Base-by-base conservation (phyloP, 306 rosid genomes). In the Neltuma alba region DNA sequence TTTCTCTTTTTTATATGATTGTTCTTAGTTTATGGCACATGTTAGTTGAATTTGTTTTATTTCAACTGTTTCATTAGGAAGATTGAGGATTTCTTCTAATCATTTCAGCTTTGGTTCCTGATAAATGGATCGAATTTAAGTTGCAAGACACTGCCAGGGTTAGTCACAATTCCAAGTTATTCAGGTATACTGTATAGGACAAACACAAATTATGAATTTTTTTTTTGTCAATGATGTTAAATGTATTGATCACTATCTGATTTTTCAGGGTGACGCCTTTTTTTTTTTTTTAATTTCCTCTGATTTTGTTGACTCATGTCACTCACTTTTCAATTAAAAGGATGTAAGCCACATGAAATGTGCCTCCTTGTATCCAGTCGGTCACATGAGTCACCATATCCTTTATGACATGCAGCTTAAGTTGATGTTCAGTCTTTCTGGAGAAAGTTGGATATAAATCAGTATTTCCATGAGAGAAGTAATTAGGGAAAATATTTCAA, bases 141-240 rank as follows among this genome's bases (percentile, higher is more conserved):
- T 65, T 91, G 84, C 92, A 89, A 85, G 92, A 87, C 88, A 76
- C 87, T 52, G 91, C 92, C 25, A 79, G 92, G 76, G 92, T 91
- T 81, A 87, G 88, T 86, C 92, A 91, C 76, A 85, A 91, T 76
- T 77, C 90, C 65, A 83, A 89, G 21, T 83, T 91, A 44, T 91
- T 83, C 86, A 91, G 95, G 95, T 91, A 85, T 36, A 37, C 73
- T 4, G 7, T 62, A 16, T 61, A 38, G 50, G 52, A 40, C 33
- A 21, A 40, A 67, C 45, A 11, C 47, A 77, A 41, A 50, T 75
- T 31, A 10, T 16, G 13, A 1, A 6, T 6, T 62, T 31, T 21
- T 9, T 23, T 54, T 33, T 57, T n/a, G 12, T n/a, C 0, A 80
- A 7, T 72, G 3, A 14, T 37, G 74, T 76, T 23, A 5, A 68